Evolutionary conservation across 257 asterid genomes (phyloP).

Genomic region (Ballota nigra): DNA sequence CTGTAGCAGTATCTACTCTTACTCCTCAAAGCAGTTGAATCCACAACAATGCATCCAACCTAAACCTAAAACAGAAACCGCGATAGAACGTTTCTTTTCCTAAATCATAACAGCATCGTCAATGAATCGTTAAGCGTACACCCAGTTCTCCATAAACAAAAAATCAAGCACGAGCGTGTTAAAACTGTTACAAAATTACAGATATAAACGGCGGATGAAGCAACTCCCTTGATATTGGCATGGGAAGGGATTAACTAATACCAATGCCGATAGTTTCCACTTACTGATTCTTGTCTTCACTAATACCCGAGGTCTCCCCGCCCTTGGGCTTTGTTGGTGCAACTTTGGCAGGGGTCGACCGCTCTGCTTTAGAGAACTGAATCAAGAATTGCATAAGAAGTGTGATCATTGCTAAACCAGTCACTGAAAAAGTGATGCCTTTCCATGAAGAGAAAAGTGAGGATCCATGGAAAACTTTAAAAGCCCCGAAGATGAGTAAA

Average conservation of each 20-base stretch:
- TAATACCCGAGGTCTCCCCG: constrained; percentile 25
- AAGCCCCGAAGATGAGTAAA: constrained; percentile 49
- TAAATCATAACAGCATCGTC: constrained; percentile 3
- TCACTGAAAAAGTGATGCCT: constrained; percentile 55
- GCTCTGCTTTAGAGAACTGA: constrained; percentile 81
- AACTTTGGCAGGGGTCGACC: constrained; percentile 68
- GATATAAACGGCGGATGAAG: constrained; percentile 19
- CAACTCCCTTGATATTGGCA: constrained; percentile 17
- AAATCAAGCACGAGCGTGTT: constrained; percentile 25
- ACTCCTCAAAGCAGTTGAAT: constrained; percentile 9
- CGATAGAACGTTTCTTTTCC: constrained; percentile 1
- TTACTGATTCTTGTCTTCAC: constrained; percentile 37
- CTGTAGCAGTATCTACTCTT: constrained; percentile 1
- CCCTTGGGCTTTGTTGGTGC: constrained; percentile 48
- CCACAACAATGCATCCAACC: constrained; percentile 16
- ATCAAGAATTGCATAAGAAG: constrained; percentile 89
- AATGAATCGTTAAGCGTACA: constrained; percentile 27
- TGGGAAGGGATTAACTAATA: background rate
- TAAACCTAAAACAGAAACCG: constrained; percentile 15
- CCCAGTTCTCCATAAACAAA: constrained; percentile 13
- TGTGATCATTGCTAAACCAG: constrained; percentile 55
- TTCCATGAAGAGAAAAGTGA: constrained; percentile 85
- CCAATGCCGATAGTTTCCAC: constrained; percentile 13
- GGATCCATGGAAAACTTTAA: constrained; percentile 56
- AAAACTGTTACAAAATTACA: constrained; percentile 23